These are phyloP conservation scores for Penicillium verhagenii DNA, from an alignment of 495 filamentous ascomycete species.

Conservation along the genomic window DNA sequence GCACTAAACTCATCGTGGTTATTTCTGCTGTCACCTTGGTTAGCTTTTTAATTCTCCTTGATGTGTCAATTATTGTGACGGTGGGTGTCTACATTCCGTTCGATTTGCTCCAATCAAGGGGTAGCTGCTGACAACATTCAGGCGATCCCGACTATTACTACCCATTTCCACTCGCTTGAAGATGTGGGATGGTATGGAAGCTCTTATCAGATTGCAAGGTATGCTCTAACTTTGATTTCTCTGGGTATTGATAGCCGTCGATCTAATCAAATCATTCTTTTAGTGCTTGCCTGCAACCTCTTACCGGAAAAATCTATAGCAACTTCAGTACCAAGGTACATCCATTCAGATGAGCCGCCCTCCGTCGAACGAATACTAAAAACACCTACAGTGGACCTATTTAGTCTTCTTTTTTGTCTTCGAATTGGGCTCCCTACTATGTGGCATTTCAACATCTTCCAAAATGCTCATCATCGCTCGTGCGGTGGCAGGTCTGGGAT, in stretches of 20 bases:
- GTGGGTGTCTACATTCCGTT: conserved; percentile 3
- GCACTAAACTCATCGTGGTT: conserved; percentile 12
- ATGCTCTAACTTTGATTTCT: neutral
- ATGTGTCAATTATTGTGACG: conserved; percentile 20
- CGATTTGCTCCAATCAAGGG: neutral
- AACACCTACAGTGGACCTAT: conserved; percentile 28
- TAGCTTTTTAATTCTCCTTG: conserved; percentile 18
- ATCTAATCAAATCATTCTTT: neutral
- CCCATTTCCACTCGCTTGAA: conserved; percentile 37
- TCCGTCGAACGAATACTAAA: neutral
- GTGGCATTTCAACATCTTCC: conserved; percentile 41
- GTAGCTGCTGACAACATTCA: conserved; percentile 6
- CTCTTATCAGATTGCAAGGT: conserved; percentile 43
- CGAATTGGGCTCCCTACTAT: conserved; percentile 43
- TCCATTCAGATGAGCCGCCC: too few relatives aligned
- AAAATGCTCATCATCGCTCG: conserved; percentile 47
- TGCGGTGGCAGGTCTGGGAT: conserved; percentile 43
- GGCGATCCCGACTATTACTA: conserved; percentile 46
- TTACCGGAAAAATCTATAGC: conserved; percentile 48
- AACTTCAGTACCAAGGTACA: conserved; percentile 45
- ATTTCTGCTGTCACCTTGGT: conserved; percentile 14
- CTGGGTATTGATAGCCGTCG: neutral
- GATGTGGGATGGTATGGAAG: conserved; percentile 50
- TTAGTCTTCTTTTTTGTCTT: conserved; percentile 40
- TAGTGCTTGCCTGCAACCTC: conserved; percentile 45